Evolutionary conservation across 768 basidiomycete genomes (phyloP).

Genomic region (Mycena sanguinolenta): DNA sequence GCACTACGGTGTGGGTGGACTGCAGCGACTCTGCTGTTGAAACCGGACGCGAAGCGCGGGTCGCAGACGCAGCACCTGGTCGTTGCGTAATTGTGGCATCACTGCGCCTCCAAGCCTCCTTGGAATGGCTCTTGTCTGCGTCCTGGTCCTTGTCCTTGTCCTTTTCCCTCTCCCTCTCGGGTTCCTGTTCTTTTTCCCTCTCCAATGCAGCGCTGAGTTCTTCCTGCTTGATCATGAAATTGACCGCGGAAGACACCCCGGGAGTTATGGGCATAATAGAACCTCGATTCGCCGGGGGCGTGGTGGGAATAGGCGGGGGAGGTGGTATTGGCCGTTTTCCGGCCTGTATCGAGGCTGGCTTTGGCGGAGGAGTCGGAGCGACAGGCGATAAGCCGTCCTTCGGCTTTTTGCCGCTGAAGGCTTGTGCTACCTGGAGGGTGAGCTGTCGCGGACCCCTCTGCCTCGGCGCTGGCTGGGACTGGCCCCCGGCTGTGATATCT

Average conservation of each 20-base stretch:
- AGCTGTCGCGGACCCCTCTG: conserved; percentile 51
- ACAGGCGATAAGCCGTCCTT: conserved; percentile 45
- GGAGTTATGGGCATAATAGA: conserved; percentile 72
- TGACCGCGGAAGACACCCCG: conserved; percentile 69
- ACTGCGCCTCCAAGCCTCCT: conserved; percentile 85
- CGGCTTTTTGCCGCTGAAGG: conserved; percentile 54
- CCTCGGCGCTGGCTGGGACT: conserved; percentile 40
- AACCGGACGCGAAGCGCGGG: conserved; percentile 75
- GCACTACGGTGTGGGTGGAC: conserved; percentile 79
- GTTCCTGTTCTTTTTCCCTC: conserved; percentile 38
- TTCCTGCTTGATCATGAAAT: conserved; percentile 58
- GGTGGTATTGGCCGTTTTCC: conserved; percentile 36
- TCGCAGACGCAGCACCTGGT: conserved; percentile 58
- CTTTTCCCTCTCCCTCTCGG: conserved; percentile 6
- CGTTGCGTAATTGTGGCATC: conserved; percentile 87
- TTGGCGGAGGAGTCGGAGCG: conserved; percentile 56
- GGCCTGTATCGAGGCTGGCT: conserved; percentile 46
- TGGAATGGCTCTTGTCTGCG: conserved; percentile 56
- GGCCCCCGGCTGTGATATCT: conserved; percentile 50
- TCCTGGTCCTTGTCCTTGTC: conserved; percentile 31
- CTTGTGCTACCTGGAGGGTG: conserved; percentile 61
- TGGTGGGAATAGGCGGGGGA: conserved; percentile 40
- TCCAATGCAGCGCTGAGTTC: conserved; percentile 34
- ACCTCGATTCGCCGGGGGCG: conserved; percentile 52
- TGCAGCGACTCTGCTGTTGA: conserved; percentile 85